Conservation (phyloP, 2,329 filamentous ascomycete genomes). For the Trichoderma cornu-damae region DNA sequence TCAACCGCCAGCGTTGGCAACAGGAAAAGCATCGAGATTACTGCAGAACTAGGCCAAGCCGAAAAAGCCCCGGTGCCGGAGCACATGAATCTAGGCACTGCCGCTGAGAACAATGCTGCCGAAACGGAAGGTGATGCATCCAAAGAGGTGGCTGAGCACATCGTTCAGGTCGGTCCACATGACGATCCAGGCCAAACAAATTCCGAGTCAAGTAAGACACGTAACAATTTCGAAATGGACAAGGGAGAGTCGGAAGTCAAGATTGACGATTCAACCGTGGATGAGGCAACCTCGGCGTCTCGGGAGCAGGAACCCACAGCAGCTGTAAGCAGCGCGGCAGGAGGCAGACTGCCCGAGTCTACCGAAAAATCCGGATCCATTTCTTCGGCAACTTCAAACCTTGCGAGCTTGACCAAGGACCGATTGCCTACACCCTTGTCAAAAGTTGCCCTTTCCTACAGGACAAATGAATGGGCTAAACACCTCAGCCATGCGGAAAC, state of each 20-base stretch:
- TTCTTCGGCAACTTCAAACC: conserved; percentile 40
- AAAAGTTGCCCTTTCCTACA: conserved; percentile 72
- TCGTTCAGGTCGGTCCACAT: not conserved
- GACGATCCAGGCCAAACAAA: not conserved
- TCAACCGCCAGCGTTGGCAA: conserved; percentile 25
- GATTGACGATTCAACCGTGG: not conserved
- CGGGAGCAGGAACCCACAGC: conserved; percentile 9
- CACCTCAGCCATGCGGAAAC: conserved; percentile 73
- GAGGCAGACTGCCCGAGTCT: conserved; percentile 18
- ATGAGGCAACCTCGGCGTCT: not conserved
- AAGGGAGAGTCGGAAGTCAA: not conserved
- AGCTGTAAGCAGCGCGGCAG: not conserved
- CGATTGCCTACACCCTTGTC: conserved; percentile 67
- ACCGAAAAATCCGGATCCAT: conserved; percentile 38
- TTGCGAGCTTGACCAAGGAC: conserved; percentile 51
- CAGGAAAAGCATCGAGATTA: conserved; percentile 36
- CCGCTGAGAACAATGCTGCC: not conserved
- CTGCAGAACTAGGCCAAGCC: conserved; percentile 32
- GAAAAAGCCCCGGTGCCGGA: not conserved
- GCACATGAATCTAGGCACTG: not conserved
- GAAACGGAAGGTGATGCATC: not conserved
- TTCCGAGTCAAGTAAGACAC: not conserved
- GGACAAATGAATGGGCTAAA: conserved; percentile 96
- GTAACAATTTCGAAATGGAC: not conserved
- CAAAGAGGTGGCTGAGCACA: not conserved